phyloP scores from a whole-genome alignment of 495 filamentous ascomycete genomes.

The Hypoxylon rickii region DNA sequence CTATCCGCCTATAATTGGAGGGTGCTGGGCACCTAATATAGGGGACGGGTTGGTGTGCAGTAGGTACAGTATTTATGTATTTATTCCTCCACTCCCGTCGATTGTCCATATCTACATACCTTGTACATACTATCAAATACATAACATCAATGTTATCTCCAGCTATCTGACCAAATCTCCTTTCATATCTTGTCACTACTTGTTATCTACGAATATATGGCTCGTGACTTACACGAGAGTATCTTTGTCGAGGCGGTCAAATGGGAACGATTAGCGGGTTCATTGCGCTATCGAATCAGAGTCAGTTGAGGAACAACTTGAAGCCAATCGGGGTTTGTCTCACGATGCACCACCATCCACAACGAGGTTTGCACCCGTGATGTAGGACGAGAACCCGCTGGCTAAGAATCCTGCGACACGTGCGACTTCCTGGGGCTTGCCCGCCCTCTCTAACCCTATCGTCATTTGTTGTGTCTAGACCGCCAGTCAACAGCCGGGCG shows the following conservation, averaged over 20 bases:
- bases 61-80: too few species aligned
- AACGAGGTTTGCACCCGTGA: slow-evolving; percentile 59
- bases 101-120: too few species aligned
- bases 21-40: too few species aligned
- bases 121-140: too few species aligned
- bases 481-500: background rate
- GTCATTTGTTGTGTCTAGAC: slow-evolving; percentile 28
- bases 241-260: slow-evolving; percentile 18
- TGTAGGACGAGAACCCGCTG: slow-evolving; percentile 61
- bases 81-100: too few species aligned
- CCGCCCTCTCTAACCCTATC: slow-evolving; percentile 38
- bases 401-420: slow-evolving; percentile 62
- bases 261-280: slow-evolving; percentile 53
- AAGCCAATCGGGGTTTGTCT: slow-evolving; percentile 10
- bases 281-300: slow-evolving; percentile 37
- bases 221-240: too few species aligned
- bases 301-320: slow-evolving; percentile 1
- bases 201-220: too few species aligned
- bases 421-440: slow-evolving; percentile 57
- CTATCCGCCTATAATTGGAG: too few species aligned
- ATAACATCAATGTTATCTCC: too few species aligned
- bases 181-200: too few species aligned
- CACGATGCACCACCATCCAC: slow-evolving; percentile 61
- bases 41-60: too few species aligned
- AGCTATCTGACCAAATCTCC: too few species aligned